Conservation (phyloP, 805 yeast species). For the Ogataea nakhonphanomensis region DNA sequence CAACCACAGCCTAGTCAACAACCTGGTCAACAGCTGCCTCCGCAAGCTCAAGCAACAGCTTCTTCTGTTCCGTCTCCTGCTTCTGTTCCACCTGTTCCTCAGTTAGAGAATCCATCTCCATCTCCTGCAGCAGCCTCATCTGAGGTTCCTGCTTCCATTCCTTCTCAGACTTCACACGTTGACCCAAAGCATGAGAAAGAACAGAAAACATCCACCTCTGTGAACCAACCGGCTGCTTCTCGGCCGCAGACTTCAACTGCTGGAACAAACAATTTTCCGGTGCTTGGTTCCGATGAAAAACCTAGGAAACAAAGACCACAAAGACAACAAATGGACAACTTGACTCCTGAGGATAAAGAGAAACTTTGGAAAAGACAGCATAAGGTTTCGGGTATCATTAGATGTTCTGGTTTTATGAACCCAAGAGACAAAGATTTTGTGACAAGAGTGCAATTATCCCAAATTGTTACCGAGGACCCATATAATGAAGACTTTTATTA, state of each 20-base stretch:
- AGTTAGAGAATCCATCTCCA: background rate
- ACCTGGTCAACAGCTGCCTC: conserved; percentile 20
- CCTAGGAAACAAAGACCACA: conserved; percentile 22
- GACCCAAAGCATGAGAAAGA: no score
- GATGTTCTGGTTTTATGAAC: conserved; percentile 91
- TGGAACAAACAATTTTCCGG: conserved; percentile 2
- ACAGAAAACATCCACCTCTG: no score
- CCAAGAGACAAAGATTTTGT: conserved; percentile 96
- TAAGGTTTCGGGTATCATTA: conserved; percentile 70
- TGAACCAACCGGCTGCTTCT: no score
- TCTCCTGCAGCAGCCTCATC: conserved; percentile 4
- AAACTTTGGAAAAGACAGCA: conserved; percentile 65
- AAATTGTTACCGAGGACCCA: conserved; percentile 95
- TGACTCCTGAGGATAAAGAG: conserved; percentile 72
- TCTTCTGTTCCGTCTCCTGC: conserved; percentile 17
- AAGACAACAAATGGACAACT: conserved; percentile 36
- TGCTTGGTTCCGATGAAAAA: conserved; percentile 12
- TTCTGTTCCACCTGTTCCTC: conserved; percentile 18
- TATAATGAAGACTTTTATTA: conserved; percentile 94
- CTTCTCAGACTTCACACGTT: no score
- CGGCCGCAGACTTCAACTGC: no score
- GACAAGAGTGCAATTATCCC: conserved; percentile 90
- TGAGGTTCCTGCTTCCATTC: no score
- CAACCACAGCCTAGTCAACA: conserved; percentile 21
- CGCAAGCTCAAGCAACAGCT: conserved; percentile 19